Evolutionary conservation across 1,284 basidiomycete genomes (phyloP).

Genomic region (Rhodotorula sp.): DNA sequence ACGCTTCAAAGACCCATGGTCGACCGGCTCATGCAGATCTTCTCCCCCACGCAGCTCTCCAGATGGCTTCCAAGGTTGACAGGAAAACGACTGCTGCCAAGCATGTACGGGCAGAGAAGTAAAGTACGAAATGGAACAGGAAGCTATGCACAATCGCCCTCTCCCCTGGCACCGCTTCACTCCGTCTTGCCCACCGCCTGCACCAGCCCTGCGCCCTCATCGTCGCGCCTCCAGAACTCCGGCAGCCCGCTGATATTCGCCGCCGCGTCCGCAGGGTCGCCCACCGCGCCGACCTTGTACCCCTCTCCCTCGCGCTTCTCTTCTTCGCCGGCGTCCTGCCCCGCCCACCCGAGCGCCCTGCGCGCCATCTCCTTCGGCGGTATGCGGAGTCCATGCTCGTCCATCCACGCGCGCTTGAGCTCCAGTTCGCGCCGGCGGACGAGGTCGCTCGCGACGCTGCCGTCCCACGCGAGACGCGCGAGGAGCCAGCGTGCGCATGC

Average conservation of each 20-base stretch:
- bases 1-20: no score
- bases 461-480: slow-evolving; percentile 71
- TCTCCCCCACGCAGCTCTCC: no score
- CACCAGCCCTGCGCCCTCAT: slow-evolving; percentile 12
- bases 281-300: slow-evolving; percentile 11
- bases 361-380: slow-evolving; percentile 22
- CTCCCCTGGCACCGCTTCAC: not conserved
- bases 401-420: slow-evolving; percentile 57
- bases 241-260: not conserved
- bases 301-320: slow-evolving; percentile 10
- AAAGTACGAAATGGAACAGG: no score
- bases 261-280: slow-evolving; percentile 15
- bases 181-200: slow-evolving; percentile 29
- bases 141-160: no score
- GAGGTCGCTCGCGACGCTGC: slow-evolving; percentile 65
- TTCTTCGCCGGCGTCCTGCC: slow-evolving; percentile 9
- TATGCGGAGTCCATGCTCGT: slow-evolving; percentile 24
- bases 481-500: slow-evolving; percentile 58
- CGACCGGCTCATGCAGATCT: no score
- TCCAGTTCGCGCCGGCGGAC: slow-evolving; percentile 62
- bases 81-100: no score
- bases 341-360: slow-evolving; percentile 18
- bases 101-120: no score
- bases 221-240: slow-evolving; percentile 31
- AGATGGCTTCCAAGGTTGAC: no score